phyloP scores from a whole-genome alignment of 2,329 filamentous ascomycete genomes.

The Daldinia eschscholtzii region DNA sequence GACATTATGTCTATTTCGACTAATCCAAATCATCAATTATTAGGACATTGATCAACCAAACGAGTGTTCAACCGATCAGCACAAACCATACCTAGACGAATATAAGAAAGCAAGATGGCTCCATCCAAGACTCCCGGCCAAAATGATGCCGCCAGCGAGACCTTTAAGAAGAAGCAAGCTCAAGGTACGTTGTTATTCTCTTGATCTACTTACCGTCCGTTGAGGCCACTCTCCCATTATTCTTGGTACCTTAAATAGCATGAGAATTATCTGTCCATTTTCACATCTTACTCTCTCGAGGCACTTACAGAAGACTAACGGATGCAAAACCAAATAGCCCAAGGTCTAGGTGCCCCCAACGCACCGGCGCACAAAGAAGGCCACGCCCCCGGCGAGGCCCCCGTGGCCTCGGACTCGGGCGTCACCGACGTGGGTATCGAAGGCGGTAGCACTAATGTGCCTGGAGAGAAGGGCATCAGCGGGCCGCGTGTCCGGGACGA shows the following conservation, averaged over 20 bases:
- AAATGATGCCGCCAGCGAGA: slow-evolving; percentile 47
- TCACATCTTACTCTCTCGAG: neutral
- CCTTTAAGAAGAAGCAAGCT: slow-evolving; percentile 47
- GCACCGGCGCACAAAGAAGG: slow-evolving; percentile 47
- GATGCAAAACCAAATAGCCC: slow-evolving; percentile 31
- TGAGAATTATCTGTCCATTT: neutral
- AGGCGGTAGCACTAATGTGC: slow-evolving; percentile 44
- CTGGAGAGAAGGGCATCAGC: slow-evolving; percentile 46
- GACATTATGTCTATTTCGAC: neutral
- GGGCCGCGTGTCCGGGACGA: slow-evolving; percentile 44
- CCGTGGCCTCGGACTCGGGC: slow-evolving; percentile 47
- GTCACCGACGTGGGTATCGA: slow-evolving; percentile 43
- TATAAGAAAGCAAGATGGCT: slow-evolving; percentile 23
- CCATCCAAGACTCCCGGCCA: slow-evolving; percentile 48
- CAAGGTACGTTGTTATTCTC: slow-evolving; percentile 31
- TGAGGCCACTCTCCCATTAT: neutral
- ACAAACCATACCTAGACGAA: neutral
- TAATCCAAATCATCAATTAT: no score
- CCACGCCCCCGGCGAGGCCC: slow-evolving; percentile 46
- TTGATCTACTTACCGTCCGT: neutral
- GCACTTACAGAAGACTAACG: neutral
- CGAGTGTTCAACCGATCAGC: neutral
- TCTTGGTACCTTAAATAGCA: neutral
- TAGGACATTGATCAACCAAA: neutral
- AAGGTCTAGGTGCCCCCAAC: slow-evolving; percentile 47